phyloP scores from a whole-genome alignment of 2,329 filamentous ascomycete genomes.

The Ophiobolus disseminans region DNA sequence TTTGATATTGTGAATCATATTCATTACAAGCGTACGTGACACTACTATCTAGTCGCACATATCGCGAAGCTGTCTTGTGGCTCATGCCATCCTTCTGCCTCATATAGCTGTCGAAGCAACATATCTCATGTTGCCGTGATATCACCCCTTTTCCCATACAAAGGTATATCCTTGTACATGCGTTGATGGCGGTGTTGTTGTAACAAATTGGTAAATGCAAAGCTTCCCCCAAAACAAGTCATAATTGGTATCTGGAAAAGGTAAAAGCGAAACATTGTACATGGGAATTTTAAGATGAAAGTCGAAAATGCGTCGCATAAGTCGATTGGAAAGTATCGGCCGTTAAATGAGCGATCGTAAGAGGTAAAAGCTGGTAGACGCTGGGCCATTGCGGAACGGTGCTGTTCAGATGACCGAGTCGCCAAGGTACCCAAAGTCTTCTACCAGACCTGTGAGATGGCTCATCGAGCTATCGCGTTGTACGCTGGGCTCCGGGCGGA shows the following conservation, averaged over 20 bases:
- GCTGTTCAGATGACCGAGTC: conserved; percentile 35
- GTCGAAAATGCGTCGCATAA: not conserved
- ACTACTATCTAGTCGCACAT: no score
- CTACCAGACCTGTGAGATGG: conserved; percentile 34
- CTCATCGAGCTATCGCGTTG: conserved; percentile 31
- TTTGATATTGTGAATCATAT: no score
- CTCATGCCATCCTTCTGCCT: no score
- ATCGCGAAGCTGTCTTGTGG: no score
- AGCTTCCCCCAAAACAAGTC: not conserved
- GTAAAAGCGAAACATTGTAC: not conserved
- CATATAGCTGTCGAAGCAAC: no score
- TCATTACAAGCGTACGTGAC: no score
- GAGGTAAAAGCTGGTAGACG: no score
- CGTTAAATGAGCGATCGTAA: not conserved
- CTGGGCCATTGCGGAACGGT: no score
- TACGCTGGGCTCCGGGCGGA: conserved; percentile 15
- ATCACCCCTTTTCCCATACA: no score
- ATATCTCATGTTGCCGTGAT: no score
- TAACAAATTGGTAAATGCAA: not conserved
- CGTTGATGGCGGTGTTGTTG: not conserved
- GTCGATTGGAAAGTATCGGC: not conserved
- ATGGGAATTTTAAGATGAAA: not conserved
- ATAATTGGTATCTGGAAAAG: conserved; percentile 1
- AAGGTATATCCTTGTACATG: not conserved
- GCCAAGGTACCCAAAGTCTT: conserved; percentile 44